These are phyloP conservation scores for Xylogone sp. DNA, from an alignment of 2,329 filamentous ascomycete species.

Conservation along the genomic window DNA sequence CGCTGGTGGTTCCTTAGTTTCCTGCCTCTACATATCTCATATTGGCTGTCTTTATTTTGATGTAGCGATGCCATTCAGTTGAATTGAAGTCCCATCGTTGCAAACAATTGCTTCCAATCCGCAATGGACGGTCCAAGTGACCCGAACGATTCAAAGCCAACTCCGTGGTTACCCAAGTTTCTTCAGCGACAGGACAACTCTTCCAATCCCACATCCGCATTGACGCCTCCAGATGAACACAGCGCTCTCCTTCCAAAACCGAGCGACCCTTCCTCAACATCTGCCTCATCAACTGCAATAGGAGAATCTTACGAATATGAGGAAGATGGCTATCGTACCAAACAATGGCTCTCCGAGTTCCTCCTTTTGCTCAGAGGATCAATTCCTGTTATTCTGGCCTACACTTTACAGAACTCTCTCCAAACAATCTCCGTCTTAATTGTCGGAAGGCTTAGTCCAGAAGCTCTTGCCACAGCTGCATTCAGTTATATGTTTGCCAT, in stretches of 20 bases:
- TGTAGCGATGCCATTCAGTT: conserved; percentile 4
- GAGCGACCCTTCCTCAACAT: conserved; percentile 5
- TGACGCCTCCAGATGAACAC: conserved; percentile 25
- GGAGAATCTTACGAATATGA: conserved; percentile 21
- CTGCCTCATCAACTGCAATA: conserved; percentile 8
- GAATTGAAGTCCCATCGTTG: neutral
- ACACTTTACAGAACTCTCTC: conserved; percentile 79
- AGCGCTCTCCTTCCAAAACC: conserved; percentile 22
- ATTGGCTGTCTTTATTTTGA: neutral
- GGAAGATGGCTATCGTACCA: conserved; percentile 13
- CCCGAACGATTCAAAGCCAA: conserved; percentile 15
- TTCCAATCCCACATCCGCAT: conserved; percentile 8
- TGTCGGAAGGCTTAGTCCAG: conserved; percentile 73
- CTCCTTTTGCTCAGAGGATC: conserved; percentile 66
- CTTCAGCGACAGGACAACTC: conserved; percentile 9
- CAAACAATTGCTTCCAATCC: neutral
- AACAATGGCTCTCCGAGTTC: conserved; percentile 53
- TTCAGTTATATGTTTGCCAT: conserved; percentile 95
- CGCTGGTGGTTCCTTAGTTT: neutral
- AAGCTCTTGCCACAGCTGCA: conserved; percentile 75
- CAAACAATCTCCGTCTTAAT: conserved; percentile 81
- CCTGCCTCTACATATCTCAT: neutral
- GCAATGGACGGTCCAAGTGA: conserved; percentile 16
- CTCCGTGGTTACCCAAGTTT: conserved; percentile 22
- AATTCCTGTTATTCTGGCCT: conserved; percentile 76